Conservation (phyloP, 179 eudicot genomes). For the Nepenthes alata region DNA sequence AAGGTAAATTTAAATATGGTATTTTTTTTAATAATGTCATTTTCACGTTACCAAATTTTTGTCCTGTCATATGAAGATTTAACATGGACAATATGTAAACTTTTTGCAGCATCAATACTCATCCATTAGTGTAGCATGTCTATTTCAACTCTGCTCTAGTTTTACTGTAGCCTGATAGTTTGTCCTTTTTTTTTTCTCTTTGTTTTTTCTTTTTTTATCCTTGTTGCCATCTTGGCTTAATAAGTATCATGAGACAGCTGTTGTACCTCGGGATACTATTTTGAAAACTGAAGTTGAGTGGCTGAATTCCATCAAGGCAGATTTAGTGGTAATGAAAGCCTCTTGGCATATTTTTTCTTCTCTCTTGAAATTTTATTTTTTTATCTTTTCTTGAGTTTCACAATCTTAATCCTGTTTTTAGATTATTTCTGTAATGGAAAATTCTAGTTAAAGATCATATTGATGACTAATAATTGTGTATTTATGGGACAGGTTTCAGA, state of each 20-base stretch:
- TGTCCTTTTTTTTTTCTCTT: slow-evolving; percentile 3
- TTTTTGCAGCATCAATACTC: neutral
- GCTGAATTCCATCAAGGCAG: slow-evolving; percentile 95
- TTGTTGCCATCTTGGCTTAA: slow-evolving; percentile 4
- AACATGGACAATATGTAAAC: neutral
- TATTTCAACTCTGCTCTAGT: neutral
- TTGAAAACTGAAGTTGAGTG: slow-evolving; percentile 88
- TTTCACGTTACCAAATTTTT: neutral
- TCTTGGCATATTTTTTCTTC: slow-evolving; percentile 4
- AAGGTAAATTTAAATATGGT: too few species aligned
- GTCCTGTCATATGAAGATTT: neutral
- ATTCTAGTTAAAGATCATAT: neutral
- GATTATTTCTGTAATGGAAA: neutral
- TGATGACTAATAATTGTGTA: slow-evolving; percentile 5
- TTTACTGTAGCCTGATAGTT: neutral
- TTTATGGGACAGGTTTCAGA: slow-evolving; percentile 65
- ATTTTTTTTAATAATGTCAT: too few species aligned
- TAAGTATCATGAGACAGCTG: slow-evolving; percentile 95
- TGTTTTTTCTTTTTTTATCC: neutral
- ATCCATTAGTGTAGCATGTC: neutral
- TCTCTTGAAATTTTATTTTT: neutral
- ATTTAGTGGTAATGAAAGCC: slow-evolving; percentile 61
- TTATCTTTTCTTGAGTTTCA: neutral
- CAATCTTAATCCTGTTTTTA: neutral
- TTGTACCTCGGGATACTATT: slow-evolving; percentile 75